Evolutionary conservation across 1,139 yeast genomes (phyloP).

Genomic region (Sugiyamaella castrensis): DNA sequence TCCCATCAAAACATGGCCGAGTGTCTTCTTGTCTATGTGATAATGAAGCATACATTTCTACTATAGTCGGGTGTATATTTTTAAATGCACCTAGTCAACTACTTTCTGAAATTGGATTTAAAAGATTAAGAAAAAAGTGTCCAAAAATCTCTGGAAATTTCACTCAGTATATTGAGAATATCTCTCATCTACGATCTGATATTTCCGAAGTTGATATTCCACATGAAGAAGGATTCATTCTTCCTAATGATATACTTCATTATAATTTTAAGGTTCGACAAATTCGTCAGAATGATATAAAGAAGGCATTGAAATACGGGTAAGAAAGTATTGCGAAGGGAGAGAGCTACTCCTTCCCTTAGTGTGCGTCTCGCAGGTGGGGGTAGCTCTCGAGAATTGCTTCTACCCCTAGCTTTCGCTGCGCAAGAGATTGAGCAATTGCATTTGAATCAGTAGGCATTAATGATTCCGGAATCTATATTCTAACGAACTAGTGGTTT

Average conservation of each 20-base stretch:
- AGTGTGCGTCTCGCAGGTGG: no score
- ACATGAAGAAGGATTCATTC: background rate
- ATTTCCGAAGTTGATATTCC: background rate
- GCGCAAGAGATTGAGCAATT: no score
- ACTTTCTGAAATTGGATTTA: slow-evolving; percentile 3
- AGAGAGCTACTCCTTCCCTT: no score
- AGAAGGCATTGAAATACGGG: slow-evolving; percentile 6
- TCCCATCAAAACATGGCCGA: background rate
- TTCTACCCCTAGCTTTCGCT: no score
- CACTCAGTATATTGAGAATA: slow-evolving; percentile 2
- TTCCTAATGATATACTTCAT: slow-evolving; percentile 1
- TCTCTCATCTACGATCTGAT: background rate
- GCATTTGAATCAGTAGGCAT: no score
- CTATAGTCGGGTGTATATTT: slow-evolving; percentile 17
- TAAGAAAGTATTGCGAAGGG: background rate
- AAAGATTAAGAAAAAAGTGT: slow-evolving; percentile 2
- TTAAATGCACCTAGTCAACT: slow-evolving; percentile 5
- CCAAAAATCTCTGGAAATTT: slow-evolving; percentile 1
- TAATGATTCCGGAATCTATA: slow-evolving; percentile 1
- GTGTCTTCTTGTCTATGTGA: slow-evolving; percentile 13
- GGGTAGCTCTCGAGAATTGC: no score
- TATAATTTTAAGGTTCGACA: slow-evolving; percentile 10
- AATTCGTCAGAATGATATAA: slow-evolving; percentile 5
- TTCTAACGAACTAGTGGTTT: slow-evolving; percentile 10
- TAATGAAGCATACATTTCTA: slow-evolving; percentile 13